phyloP scores from a whole-genome alignment of 2,329 filamentous ascomycete genomes.

The Arthrobotrys sinensis region DNA sequence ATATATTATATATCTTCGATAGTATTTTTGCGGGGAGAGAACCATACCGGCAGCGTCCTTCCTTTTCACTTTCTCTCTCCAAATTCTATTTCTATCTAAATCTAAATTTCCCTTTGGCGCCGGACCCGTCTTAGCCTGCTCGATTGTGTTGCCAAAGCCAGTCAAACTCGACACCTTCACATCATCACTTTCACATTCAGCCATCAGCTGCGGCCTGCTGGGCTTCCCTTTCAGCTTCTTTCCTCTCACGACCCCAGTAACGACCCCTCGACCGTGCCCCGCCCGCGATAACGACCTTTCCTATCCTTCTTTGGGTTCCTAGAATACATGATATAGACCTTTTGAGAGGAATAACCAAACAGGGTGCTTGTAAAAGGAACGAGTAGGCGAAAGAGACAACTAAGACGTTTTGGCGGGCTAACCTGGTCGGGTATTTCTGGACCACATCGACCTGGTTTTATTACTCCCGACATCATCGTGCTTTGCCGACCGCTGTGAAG shows the following conservation, averaged over 20 bases:
- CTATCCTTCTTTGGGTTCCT: conserved; percentile 29
- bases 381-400: conserved; percentile 59
- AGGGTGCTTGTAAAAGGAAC: conserved; percentile 21
- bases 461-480: conserved; percentile 6
- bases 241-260: conserved; percentile 14
- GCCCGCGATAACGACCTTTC: conserved; percentile 30
- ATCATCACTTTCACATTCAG: conserved; percentile 3
- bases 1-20: background rate
- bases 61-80: background rate
- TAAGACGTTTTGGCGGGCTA: conserved; percentile 54
- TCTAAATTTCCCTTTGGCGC: conserved; percentile 31
- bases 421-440: conserved; percentile 50
- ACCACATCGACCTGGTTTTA: conserved; percentile 16
- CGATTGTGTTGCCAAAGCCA: conserved; percentile 18
- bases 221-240: conserved; percentile 21
- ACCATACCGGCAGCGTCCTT: background rate
- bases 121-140: background rate
- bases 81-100: conserved; percentile 8
- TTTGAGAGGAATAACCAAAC: conserved; percentile 12
- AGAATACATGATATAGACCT: background rate
- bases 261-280: conserved; percentile 30
- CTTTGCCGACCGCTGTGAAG: conserved; percentile 15
- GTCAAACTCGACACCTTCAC: conserved; percentile 11
- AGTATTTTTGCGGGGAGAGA: no score
- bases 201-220: conserved; percentile 16